Evolutionary conservation across 2,329 filamentous ascomycete species (phyloP).

Genomic region (Hypoxylon sp.): DNA sequence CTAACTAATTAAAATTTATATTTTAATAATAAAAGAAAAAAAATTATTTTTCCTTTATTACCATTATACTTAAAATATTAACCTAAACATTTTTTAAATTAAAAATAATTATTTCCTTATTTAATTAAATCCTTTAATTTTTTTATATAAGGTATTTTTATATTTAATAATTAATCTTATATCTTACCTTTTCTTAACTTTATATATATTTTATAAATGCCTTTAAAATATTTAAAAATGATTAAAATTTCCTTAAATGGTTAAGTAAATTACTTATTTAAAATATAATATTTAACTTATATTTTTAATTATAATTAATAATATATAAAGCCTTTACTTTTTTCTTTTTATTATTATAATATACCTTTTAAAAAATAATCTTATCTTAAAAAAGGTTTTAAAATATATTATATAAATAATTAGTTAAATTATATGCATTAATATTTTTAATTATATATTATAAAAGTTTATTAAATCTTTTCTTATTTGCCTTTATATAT

Average conservation of each 20-base stretch:
- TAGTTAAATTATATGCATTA: background rate
- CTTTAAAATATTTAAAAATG: constrained; percentile 3
- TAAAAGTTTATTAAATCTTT: background rate
- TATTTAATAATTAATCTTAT: constrained; percentile 4
- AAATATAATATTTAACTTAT: background rate
- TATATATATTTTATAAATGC: background rate
- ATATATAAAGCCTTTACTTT: background rate
- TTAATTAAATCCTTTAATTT: background rate
- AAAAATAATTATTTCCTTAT: background rate
- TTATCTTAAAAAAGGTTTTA: background rate
- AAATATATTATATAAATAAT: background rate
- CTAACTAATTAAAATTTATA: constrained; percentile 1
- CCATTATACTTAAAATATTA: no score
- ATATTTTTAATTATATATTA: background rate
- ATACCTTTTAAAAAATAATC: background rate
- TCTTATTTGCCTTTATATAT: background rate
- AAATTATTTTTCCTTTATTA: no score
- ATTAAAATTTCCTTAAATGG: background rate
- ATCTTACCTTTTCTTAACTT: background rate
- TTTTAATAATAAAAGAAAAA: background rate
- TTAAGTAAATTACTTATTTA: background rate
- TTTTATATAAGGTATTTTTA: background rate
- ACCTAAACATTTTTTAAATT: no score
- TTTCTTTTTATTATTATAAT: constrained; percentile 1
- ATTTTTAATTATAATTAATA: background rate